Evolutionary conservation across 331 rosid species (phyloP), one percentile per base, ranked within the genome.

Genomic region (Acacia pycnantha): DNA sequence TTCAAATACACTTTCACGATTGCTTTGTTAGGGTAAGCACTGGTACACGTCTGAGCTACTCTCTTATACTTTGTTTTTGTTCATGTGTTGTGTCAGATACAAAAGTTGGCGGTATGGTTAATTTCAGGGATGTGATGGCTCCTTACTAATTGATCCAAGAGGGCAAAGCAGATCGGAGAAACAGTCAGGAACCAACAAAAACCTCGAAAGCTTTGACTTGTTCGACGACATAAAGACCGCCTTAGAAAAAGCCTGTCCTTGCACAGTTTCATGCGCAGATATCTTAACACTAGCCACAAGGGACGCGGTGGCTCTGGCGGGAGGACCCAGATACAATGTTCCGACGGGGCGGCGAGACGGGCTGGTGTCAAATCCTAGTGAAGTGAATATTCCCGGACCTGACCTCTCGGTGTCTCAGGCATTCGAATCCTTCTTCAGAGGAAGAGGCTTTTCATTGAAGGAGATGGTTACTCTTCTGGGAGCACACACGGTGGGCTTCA

Each of bases 381-480:
- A 54, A 7, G 92, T 82, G 13, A 31, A 37, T 15, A 54, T 91
- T 40, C 97, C 94, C 0, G 84, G 82, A 13, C 88, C 97, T 11
- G 48, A 76, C 2, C 1, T 27, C 1, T 54, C 84, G 0, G 88
- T 88, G n/a, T 19, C 88, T 1, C 15, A 6, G 3, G 90, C 89
- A 4, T 51, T 81, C 8, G 65, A 74, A 14, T 2, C 41, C 0
- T 91, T 91, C 2, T 90, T 90, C 81, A 58, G 44, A 0, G 46
- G 11, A 65, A 88, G 77, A 26, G 86, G 88, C 14, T 7, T 91
- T 8, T 76, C 88, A 1, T 43, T 81, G 11, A 22, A 74, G 2
- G 94, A 90, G 19, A 88, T 91, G 94, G 92, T 87, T 4, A 83
- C 90, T 67, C 92, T 91, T 26, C n/a, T 88, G 62, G 97, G 92